phyloP scores from a whole-genome alignment of 345 rosid genomes.

The Odontarrhena argentea region DNA sequence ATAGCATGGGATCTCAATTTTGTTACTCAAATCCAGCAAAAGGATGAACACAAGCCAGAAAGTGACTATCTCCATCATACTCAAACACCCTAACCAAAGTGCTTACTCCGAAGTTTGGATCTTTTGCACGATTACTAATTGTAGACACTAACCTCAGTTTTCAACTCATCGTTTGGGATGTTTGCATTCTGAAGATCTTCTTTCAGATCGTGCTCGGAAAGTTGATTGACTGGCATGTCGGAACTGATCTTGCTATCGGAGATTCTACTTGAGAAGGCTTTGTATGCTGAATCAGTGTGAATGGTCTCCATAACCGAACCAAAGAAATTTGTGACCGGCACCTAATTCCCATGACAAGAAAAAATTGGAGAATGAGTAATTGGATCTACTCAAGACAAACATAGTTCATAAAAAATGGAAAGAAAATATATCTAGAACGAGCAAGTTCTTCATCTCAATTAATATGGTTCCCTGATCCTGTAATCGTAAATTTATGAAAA shows the following conservation, averaged over 20 bases:
- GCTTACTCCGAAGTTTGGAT: background rate
- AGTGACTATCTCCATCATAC: background rate
- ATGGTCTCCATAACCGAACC: conserved; percentile 97
- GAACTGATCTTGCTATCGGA: conserved; percentile 36
- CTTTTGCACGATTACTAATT: background rate
- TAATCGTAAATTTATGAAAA: conserved; percentile 3
- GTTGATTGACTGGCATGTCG: conserved; percentile 39
- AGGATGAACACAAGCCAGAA: conserved; percentile 6
- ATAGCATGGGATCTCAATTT: background rate
- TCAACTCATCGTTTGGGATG: conserved; percentile 31
- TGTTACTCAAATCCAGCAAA: background rate
- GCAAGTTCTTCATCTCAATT: conserved; percentile 19
- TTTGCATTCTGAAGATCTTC: conserved; percentile 35
- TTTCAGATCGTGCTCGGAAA: conserved; percentile 36
- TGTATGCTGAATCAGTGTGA: conserved; percentile 77
- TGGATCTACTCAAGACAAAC: background rate
- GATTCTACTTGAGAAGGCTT: conserved; percentile 44
- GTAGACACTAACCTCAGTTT: conserved; percentile 45
- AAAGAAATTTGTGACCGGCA: conserved; percentile 92
- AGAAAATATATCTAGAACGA: background rate
- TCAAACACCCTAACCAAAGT: conserved; percentile 11
- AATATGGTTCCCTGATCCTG: background rate
- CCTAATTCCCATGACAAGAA: conserved; percentile 46
- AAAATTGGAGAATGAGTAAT: conserved; percentile 27
- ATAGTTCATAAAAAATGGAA: background rate